These are phyloP conservation scores for Suhomyces yuchorum DNA, from an alignment of 1,139 yeast genomes.

Conservation along the genomic window DNA sequence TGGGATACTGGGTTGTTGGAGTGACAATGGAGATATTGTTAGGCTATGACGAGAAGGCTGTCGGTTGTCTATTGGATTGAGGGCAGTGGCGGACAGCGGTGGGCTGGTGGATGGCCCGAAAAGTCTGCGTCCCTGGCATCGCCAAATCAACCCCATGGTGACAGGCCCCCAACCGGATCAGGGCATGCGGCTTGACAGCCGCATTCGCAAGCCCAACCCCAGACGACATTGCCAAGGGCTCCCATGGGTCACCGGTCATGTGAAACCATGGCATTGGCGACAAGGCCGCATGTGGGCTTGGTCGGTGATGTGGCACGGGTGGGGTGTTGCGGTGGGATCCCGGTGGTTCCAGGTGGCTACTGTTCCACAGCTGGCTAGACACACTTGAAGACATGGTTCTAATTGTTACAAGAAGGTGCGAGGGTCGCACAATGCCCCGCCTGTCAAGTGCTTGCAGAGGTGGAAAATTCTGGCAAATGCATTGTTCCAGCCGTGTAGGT, in stretches of 20 bases:
- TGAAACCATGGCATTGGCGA: background rate
- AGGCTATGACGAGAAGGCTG: background rate
- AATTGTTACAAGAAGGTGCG: background rate
- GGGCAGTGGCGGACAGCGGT: background rate
- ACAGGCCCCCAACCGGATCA: background rate
- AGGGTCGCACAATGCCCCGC: background rate
- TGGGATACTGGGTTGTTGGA: slow-evolving; percentile 1
- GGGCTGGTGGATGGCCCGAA: background rate
- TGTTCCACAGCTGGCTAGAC: background rate
- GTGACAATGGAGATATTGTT: slow-evolving; percentile 4
- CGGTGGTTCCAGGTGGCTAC: background rate
- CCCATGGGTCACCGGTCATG: background rate
- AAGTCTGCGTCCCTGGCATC: background rate
- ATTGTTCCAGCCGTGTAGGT: background rate
- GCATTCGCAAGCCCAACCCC: background rate
- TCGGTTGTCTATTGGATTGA: background rate
- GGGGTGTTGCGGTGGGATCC: too few species aligned
- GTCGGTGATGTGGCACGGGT: too few species aligned
- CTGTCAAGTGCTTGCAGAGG: background rate
- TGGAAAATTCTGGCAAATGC: background rate
- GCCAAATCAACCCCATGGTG: background rate
- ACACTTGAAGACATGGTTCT: background rate
- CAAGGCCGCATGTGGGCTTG: too few species aligned
- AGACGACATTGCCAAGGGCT: background rate
- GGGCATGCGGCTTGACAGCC: background rate